phyloP scores from a whole-genome alignment of 345 rosid species.

The Rubroshorea leprosula region DNA sequence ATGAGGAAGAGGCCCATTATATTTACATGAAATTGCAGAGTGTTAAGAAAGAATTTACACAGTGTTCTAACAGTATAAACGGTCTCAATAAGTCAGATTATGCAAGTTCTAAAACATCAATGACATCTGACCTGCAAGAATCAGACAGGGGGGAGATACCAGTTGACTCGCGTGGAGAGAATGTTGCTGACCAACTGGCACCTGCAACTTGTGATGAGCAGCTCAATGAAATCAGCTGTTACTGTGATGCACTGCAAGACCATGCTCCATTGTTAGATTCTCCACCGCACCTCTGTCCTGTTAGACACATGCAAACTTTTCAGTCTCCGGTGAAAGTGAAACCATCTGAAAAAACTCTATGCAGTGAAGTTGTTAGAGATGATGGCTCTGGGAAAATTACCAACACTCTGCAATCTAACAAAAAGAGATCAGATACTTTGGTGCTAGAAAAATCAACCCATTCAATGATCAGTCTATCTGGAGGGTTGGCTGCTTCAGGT shows the following conservation, averaged over 20 bases:
- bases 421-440: constrained; percentile 3
- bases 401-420: background rate
- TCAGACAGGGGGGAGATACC: constrained; percentile 4
- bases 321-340: background rate
- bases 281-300: constrained; percentile 7
- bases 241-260: background rate
- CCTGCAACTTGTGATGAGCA: background rate
- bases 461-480: constrained; percentile 5
- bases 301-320: background rate
- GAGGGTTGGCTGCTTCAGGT: constrained; percentile 2
- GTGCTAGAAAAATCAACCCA: constrained; percentile 1
- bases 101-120: background rate
- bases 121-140: background rate
- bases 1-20: constrained; percentile 51
- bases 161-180: background rate
- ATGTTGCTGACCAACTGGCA: background rate
- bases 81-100: constrained; percentile 6
- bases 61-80: constrained; percentile 13
- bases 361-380: background rate
- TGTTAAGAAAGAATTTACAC: constrained; percentile 51
- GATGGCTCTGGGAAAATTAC: background rate
- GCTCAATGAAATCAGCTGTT: background rate
- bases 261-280: constrained; percentile 3
- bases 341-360: constrained; percentile 9
- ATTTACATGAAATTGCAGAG: constrained; percentile 45